Base-by-base conservation (phyloP, 148 eudicot genomes). In the Persicaria maculosa region DNA sequence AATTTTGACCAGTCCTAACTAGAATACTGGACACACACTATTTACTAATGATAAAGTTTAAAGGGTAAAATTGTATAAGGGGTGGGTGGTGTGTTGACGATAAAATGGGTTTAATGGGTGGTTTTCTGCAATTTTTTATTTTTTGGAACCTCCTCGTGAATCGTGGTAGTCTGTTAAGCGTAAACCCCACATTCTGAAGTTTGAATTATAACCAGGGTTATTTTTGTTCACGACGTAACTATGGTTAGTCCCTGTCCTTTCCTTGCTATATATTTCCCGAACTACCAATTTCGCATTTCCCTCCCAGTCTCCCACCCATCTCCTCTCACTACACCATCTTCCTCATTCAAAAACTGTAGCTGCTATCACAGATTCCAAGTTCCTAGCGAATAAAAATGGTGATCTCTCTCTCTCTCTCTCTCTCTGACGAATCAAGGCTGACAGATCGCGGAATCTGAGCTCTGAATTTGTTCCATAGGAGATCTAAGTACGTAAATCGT, bases 301-400 rank as follows among this genome's bases (percentile, higher is more conserved):
- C 68, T 40, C 70, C 69, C 69, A 36, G 45, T 64, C 45, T 64
- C 4, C 2, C 9, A 9, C 14, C 19, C 6, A 17, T 17, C 43
- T 46, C 12, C 52, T 48, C 52, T 43, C 52, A 65, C 19, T 65
- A 14, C 70, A 15, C 45, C 47, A 10, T 65, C 15, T 40, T 65
- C 47, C 47, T 40, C 70, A 25, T 65, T 40, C 70, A 36, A 40
- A 65, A 65, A 14, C 70, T 40, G 9, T 46, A 15, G 45, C 19
- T 14, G 6, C 17, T 36, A 3, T 16, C 46, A 43, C 36, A 65
- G 36, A 20, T 72, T 54, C 25, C 44, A 74, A 4, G 50, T 71
- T 44, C 54, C 19, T n/a, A 22, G 6, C 68, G 68, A 19, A 9
- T 9, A 44, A 73, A 81, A 74, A 54, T 79, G 47, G 75, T 78